Evolutionary conservation across 495 filamentous ascomycete genomes (phyloP).

Genomic region (Astrocystis sublimbata): DNA sequence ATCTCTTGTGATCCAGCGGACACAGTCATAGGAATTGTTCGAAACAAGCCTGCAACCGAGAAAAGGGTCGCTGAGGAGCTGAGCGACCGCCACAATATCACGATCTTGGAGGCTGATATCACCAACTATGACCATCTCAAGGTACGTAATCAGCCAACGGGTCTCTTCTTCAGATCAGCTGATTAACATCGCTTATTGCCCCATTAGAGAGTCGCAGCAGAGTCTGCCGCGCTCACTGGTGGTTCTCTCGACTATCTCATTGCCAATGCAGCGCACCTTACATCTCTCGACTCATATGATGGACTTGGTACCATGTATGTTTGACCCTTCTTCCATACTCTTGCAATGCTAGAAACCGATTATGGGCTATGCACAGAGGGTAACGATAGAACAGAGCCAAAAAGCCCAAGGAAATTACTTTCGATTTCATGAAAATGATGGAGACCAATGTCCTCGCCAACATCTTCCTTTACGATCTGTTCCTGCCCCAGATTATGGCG

Average conservation of each 20-base stretch:
- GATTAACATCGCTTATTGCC: too few species aligned
- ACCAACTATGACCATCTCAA: constrained; percentile 37
- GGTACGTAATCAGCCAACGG: constrained; percentile 10
- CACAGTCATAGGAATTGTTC: constrained; percentile 38
- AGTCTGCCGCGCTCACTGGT: constrained; percentile 37
- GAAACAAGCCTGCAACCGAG: constrained; percentile 35
- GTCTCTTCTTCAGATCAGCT: background rate
- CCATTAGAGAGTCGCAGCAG: constrained; percentile 30
- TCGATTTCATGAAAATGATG: constrained; percentile 34
- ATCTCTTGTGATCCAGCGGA: constrained; percentile 28
- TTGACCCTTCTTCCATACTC: background rate
- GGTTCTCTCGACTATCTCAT: constrained; percentile 54
- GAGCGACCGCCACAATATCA: constrained; percentile 34
- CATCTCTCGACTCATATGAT: constrained; percentile 26
- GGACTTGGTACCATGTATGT: constrained; percentile 30
- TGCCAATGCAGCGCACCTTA: constrained; percentile 48
- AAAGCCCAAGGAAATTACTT: constrained; percentile 30
- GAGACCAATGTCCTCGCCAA: constrained; percentile 50
- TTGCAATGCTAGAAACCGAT: background rate
- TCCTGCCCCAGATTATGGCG: constrained; percentile 52
- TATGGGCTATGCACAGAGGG: background rate
- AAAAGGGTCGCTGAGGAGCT: constrained; percentile 30
- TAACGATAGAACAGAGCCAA: constrained; percentile 26
- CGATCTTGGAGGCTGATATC: constrained; percentile 48
- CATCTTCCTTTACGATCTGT: constrained; percentile 55